Evolutionary conservation across 2,329 filamentous ascomycete species (phyloP), one percentile per base, ranked within the genome.

Genomic region (Calycina marina): DNA sequence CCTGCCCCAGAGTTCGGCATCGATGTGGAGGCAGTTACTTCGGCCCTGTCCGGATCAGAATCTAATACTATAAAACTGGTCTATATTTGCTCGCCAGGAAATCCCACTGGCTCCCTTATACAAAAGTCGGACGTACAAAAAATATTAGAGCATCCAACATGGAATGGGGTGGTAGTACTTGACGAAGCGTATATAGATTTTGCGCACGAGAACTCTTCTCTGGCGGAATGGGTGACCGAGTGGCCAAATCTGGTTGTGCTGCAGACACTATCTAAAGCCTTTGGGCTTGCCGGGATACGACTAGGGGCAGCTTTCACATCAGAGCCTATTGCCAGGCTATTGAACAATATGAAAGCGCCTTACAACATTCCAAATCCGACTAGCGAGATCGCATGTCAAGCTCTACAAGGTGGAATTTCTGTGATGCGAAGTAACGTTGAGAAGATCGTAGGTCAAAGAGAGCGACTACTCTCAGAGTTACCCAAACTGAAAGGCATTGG

Each of bases 151-250:
- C 85, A 94, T 65, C 77, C 81, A 10, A 83, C 76, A 1, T 98
- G 88, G 86, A 98, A 98, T 56, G 90, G 90, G 32, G 64, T 98
- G 14, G 78, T 98, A 2, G 74, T 94, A 3, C 63, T 96, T 15
- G 90, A 98, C 55, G 90, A 98, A 59, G 90, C 90, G 12, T 98
- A 98, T 36, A 75, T 98, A 47, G 90, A 98, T 59, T 98, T 96
- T 51, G 78, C 86, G 5, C 73, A 75, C 4, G 74, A 79, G 11
- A 75, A 71, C 15, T 67, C 81, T 25, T 92, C 81, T 43, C 67
- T 96, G 15, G 88, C 90, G 15, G 82, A 93, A 57, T 93, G 83
- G 78, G 86, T 93, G 1, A 65, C 70, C 20, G 85, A 93, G 50
- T 92, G 82, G 72, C 86, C 88, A 31, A 98, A 98, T 56, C 65